phyloP scores from a whole-genome alignment of 305 asterid species.

The Petunia hybrid region DNA sequence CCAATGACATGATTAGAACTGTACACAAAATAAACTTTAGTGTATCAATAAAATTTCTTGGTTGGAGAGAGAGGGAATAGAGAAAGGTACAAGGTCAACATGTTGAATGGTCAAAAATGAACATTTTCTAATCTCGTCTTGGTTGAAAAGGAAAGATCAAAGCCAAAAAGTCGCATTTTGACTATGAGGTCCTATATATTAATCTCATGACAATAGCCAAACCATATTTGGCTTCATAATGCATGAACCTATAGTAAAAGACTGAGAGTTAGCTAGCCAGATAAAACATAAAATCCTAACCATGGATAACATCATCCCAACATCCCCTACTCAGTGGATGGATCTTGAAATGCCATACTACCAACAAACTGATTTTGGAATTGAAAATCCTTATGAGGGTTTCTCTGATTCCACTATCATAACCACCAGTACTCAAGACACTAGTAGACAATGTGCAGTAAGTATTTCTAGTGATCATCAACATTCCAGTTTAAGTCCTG shows the following conservation, averaged over 20 bases:
- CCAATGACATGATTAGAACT: background rate
- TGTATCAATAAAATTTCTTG: background rate
- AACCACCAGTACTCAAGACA: background rate
- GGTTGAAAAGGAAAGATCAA: background rate
- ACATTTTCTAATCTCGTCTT: background rate
- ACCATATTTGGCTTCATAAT: background rate
- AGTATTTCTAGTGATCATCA: background rate
- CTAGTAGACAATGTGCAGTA: background rate
- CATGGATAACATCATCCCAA: slow-evolving; percentile 20
- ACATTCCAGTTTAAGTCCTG: slow-evolving; percentile 27
- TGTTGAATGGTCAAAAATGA: slow-evolving; percentile 15
- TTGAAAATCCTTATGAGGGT: background rate
- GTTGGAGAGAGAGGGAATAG: background rate
- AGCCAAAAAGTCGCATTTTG: slow-evolving; percentile 5
- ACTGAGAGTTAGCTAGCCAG: too few species aligned
- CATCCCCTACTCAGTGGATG: slow-evolving; percentile 5
- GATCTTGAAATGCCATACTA: background rate
- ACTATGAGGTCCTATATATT: slow-evolving; percentile 26
- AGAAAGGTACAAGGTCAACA: background rate
- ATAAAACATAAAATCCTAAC: background rate
- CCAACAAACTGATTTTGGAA: slow-evolving; percentile 14
- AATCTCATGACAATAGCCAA: slow-evolving; percentile 1
- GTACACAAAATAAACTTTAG: background rate
- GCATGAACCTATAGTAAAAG: background rate
- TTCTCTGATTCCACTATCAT: background rate